These are phyloP conservation scores for Globisporangium sylvaticum DNA, from an alignment of 352 stramenopile genomes.

Conservation along the genomic window DNA sequence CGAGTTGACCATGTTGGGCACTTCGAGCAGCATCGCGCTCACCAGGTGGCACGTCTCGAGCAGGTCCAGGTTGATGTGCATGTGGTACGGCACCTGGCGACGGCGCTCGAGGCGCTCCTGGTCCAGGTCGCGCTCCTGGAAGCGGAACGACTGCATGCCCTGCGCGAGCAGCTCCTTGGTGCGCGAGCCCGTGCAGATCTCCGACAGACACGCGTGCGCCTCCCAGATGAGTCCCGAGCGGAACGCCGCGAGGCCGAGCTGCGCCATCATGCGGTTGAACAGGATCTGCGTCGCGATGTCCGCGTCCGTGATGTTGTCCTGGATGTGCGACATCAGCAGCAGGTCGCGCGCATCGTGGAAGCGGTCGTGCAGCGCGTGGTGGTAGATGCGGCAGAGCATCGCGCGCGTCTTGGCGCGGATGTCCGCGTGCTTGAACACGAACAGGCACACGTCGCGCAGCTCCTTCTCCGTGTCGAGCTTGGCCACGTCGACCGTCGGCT, in stretches of 20 bases:
- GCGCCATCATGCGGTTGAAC: constrained; percentile 95
- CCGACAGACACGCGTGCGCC: constrained; percentile 95
- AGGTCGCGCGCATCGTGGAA: constrained; percentile 98
- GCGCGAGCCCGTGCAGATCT: constrained; percentile 92
- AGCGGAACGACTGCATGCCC: constrained; percentile 89
- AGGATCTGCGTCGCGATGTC: constrained; percentile 97
- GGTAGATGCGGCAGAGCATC: constrained; percentile 98
- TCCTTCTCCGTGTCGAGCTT: constrained; percentile 76
- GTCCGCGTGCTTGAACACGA: constrained; percentile 92
- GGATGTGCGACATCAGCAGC: constrained; percentile 98
- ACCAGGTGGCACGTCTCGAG: constrained; percentile 98
- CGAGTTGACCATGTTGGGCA: constrained; percentile 95
- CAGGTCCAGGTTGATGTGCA: constrained; percentile 99
- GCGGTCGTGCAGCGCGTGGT: constrained; percentile 97
- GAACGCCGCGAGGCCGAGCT: constrained; percentile 96
- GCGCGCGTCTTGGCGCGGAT: constrained; percentile 92
- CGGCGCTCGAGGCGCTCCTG: constrained; percentile 97
- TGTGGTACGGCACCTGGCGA: constrained; percentile 97
- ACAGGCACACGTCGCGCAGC: constrained; percentile 88
- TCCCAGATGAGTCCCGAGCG: constrained; percentile 93
- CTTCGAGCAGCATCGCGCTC: constrained; percentile 98
- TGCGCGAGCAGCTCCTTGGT: constrained; percentile 98
- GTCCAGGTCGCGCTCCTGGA: constrained; percentile 93
- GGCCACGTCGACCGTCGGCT: constrained; percentile 58
- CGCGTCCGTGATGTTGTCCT: constrained; percentile 92